Evolutionary conservation across 805 yeast genomes (phyloP).

Genomic region (Metschnikowia koreensis): DNA sequence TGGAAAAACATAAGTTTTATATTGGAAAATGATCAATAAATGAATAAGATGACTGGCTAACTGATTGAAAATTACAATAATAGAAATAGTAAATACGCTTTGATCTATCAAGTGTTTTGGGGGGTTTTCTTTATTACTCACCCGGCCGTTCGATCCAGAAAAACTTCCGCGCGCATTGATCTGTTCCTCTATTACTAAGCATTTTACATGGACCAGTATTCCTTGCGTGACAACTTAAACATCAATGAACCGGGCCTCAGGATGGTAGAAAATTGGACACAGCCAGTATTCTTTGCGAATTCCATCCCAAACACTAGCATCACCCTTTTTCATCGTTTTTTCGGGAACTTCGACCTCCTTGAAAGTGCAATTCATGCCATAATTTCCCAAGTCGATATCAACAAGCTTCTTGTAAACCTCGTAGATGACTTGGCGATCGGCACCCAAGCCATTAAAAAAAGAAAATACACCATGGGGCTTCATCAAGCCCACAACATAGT

Average conservation of each 20-base stretch:
- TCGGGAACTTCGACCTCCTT: conserved; percentile 47
- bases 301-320: conserved; percentile 55
- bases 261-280: conserved; percentile 67
- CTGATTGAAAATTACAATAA: no score
- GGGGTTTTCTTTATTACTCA: no score
- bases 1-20: no score
- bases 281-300: conserved; percentile 66
- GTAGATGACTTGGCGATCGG: conserved; percentile 42
- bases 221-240: neutral
- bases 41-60: no score
- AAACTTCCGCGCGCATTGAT: conserved; percentile 55
- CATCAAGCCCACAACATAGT: conserved; percentile 74
- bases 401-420: conserved; percentile 83
- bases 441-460: conserved; percentile 81
- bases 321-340: conserved; percentile 23
- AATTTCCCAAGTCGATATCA: conserved; percentile 72
- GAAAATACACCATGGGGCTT: conserved; percentile 84
- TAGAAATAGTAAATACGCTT: no score
- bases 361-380: conserved; percentile 70
- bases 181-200: neutral
- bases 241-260: conserved; percentile 51
- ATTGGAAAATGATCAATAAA: no score
- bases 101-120: no score
- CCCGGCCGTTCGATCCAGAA: conserved; percentile 74
- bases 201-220: neutral